Percentiles rank a stretch among this genome's conserved stretches.
Conservation (phyloP, 1,284 basidiomycete species). For the Puccinia triticina region DNA sequence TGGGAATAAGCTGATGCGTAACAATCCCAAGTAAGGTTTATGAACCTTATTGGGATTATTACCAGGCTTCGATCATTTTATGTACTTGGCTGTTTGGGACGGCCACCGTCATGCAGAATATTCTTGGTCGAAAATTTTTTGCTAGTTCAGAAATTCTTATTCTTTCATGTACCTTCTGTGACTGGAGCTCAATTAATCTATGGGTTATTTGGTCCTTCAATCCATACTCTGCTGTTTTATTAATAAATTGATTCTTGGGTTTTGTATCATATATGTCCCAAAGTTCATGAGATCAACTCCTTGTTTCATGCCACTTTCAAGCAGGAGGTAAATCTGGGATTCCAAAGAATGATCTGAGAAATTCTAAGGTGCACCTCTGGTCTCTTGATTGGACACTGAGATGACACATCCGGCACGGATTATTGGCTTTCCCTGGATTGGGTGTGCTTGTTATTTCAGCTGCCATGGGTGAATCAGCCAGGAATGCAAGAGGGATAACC, state of each 20-base stretch:
- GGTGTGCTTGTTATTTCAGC: no score
- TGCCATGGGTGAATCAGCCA: conserved; percentile 4
- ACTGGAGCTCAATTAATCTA: neutral
- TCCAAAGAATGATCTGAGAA: conserved; percentile 2
- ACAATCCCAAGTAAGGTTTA: no score
- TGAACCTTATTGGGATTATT: no score
- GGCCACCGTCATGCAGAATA: neutral
- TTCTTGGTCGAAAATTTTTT: neutral
- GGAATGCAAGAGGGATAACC: neutral
- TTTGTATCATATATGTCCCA: neutral
- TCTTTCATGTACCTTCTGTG: neutral
- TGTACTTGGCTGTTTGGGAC: no score
- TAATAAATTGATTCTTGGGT: neutral
- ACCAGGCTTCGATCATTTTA: no score
- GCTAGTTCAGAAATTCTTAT: neutral
- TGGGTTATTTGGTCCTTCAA: neutral
- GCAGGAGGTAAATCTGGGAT: neutral
- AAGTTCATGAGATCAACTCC: neutral
- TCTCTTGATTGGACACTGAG: neutral
- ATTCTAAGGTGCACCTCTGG: neutral
- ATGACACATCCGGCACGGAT: conserved; percentile 9
- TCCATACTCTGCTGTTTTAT: neutral
- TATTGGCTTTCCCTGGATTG: neutral
- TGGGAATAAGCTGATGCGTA: no score
- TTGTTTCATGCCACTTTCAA: neutral